Base-by-base conservation (phyloP, 2,329 filamentous ascomycete species). In the Diaporthe capsici region DNA sequence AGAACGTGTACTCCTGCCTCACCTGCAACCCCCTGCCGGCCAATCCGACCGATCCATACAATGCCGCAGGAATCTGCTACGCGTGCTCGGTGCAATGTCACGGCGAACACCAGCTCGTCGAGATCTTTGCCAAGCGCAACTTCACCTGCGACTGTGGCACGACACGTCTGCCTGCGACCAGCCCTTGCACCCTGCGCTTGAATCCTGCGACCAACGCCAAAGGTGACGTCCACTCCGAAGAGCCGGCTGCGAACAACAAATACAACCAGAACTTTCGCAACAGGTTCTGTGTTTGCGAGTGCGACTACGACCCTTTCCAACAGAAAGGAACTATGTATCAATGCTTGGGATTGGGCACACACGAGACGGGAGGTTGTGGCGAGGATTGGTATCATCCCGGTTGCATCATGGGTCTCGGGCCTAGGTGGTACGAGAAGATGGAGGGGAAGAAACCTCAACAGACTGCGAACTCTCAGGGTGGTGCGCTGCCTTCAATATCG, bases 261-360 rank as follows among this genome's bases (percentile, higher is more conserved):
- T 99, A 99, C 87, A 98, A 98, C 81, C 94, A 98, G 77, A 99
- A 99, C 86, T 99, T 98, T 81, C 90, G 91, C 79, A 98, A 98
- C 81, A 91, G 89, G 60, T 99, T 99, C 85, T 99, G 97, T 83
- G 94, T 94, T 2, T 99, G 97, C 81, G 91, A 91, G 42, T 93
- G 96, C 81, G 92, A 96, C 76, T 99, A 99, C 82, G 94, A 98
- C 82, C 92, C 96, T 0, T 91, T 96, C 65, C 89, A 94, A 82
- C 95, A 99, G 83, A 97, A 96, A 80, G 96, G 96, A 0, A 98
- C 96, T 53, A 99, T 99, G 97, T 99, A 97, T 80, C 97, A 99
- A 84, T 99, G 97, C 82, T 84, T 98, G 3, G 96, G 96, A 0
- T 87, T 98, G 0, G 95, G 95, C 0, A 93, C 92, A 0, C 88